phyloP scores from a whole-genome alignment of 306 rosid genomes.

The Rubus parviflorus region DNA sequence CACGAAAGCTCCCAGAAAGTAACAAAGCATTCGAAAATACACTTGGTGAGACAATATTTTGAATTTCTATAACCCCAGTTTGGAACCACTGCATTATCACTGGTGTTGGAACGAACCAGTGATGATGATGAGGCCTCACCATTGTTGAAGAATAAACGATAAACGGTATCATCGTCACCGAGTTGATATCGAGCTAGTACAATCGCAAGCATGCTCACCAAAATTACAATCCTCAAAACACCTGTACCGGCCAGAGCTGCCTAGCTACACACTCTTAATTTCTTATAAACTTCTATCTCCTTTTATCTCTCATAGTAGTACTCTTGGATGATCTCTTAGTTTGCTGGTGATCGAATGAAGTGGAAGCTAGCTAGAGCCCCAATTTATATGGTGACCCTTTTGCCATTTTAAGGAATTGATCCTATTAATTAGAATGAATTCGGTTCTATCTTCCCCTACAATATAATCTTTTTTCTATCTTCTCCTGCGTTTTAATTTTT shows the following conservation, averaged over 20 bases:
- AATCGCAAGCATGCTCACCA: constrained; percentile 3
- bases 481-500: background rate
- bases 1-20: background rate
- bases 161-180: background rate
- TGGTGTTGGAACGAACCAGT: background rate
- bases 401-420: background rate
- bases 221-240: background rate
- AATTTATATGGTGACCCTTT: background rate
- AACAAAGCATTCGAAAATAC: background rate
- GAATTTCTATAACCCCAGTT: background rate
- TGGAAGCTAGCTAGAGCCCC: background rate
- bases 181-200: background rate
- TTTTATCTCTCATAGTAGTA: background rate
- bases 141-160: background rate
- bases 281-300: background rate
- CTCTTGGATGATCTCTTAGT: background rate
- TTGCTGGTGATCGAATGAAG: background rate
- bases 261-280: background rate
- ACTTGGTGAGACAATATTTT: background rate
- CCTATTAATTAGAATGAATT: background rate
- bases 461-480: background rate
- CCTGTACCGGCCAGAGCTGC: background rate
- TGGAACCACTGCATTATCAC: background rate
- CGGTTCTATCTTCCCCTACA: background rate
- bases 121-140: background rate